Conservation (phyloP, 306 rosid species). For the Corylus americana region DNA sequence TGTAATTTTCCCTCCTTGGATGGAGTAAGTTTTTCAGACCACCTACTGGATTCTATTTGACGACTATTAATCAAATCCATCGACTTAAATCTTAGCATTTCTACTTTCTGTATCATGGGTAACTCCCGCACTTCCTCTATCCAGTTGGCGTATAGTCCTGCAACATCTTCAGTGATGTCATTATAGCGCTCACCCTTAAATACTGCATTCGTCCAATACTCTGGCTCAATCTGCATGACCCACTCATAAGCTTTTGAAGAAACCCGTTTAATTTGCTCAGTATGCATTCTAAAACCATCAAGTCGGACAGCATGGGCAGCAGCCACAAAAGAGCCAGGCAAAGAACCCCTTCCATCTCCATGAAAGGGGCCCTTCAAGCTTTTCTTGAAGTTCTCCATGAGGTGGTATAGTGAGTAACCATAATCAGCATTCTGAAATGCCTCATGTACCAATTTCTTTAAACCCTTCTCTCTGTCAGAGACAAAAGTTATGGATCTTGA, state of each 20-base stretch:
- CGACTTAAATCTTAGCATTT: constrained; percentile 37
- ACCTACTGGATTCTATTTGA: constrained; percentile 30
- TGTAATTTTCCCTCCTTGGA: constrained; percentile 44
- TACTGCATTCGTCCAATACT: constrained; percentile 42
- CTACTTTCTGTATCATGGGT: constrained; percentile 46
- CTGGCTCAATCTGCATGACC: constrained; percentile 45
- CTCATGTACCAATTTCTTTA: constrained; percentile 35
- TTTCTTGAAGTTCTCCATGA: constrained; percentile 47
- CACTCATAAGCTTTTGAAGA: constrained; percentile 48
- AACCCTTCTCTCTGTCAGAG: constrained; percentile 48
- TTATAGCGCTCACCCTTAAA: constrained; percentile 54
- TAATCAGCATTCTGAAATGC: constrained; percentile 39
- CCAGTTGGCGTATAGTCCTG: constrained; percentile 41
- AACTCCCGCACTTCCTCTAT: constrained; percentile 41
- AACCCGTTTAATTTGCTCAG: constrained; percentile 49
- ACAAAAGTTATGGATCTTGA: constrained; percentile 46
- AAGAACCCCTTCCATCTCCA: constrained; percentile 52
- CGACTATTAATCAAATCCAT: constrained; percentile 36
- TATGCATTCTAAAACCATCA: constrained; percentile 35
- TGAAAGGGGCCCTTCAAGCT: constrained; percentile 51
- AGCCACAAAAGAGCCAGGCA: constrained; percentile 40
- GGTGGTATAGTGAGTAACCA: constrained; percentile 56
- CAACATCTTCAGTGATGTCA: constrained; percentile 33
- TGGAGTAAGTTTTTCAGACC: constrained; percentile 48
- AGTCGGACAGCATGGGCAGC: constrained; percentile 46